Base-by-base conservation (phyloP, 495 filamentous ascomycete species). In the Lasiosphaeria hispida region DNA sequence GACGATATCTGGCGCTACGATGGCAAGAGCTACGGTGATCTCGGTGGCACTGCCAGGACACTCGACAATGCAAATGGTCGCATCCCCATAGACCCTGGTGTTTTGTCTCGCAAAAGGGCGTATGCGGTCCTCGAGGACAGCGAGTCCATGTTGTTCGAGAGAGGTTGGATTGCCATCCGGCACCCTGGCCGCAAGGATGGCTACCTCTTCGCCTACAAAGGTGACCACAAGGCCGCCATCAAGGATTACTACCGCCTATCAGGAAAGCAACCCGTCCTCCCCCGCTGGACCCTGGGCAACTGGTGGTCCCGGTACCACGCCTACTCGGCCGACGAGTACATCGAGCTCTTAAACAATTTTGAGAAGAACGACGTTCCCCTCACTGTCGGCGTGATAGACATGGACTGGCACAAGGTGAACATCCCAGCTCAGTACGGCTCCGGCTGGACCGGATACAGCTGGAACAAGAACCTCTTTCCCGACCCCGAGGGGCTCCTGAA, bases 291-390 rank as follows among this genome's bases (percentile, higher is more conserved):
- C 0, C 66, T 86, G n/a, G 83, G 83, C 0, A 86, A 86, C 58
- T 86, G 83, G 83, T 86, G 82, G 82, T 82, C 78, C 23, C 72
- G 83, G 10, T 86, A 85, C 63, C 75, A 85, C 61, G 72, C 70
- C 1, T 86, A 83, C 61, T 63, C 63, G 1, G 69, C 66, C 7
- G 58, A 73, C 13, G 82, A 85, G 60, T 85, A 83, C 63, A 43
- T 83, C 3, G 63, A 64, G 4, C 66, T 86, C 18, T 75, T 85
- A 73, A 74, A 80, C 58, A 65, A 67, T 18, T 84, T 85, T 57
- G 54, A 64, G 34, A 39, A 61, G 11, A 67, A 78, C 18, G 64
- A 66, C 0, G 77, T 85, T n/a, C 83, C 83, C 0, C 62, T 86
- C 34, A 76, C 66, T 18, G 83, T 83, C 7, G 80, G 71, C 10